Evolutionary conservation across 306 rosid species (phyloP), one percentile per base, ranked within the genome.

Genomic region (Vigna angularis): DNA sequence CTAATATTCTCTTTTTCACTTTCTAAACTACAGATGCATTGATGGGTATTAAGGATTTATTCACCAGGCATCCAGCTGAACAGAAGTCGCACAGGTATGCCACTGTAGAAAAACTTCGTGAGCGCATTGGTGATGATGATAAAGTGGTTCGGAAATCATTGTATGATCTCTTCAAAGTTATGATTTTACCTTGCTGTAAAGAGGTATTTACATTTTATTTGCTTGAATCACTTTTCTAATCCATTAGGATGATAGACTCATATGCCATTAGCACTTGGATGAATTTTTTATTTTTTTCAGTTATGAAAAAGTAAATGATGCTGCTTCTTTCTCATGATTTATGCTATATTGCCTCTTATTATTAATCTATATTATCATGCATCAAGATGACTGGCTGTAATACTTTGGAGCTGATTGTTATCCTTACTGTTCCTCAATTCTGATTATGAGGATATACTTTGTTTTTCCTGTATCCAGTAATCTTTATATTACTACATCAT

Each of bases 121-220:
- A 91, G 89, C 97, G 93, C 68, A 87, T 95, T 73, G 86, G 90
- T 26, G 98, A 95, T 79, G 89, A 86, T 64, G 93, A 88, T 85
- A 91, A 84, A 81, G 79, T 82, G 62, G 98, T 89, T 81, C 90
- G 97, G 51, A 90, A 86, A 63, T 86, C 87, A 20, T 81, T 95
- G 3, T 83, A 87, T 77, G 91, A 89, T 73, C 92, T 92, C 79
- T 87, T 92, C 68, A 88, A 95, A 82, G 56, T 70, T 7, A 92
- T 87, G 70, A 84, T 92, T 62, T 83, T 92, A 59, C 93, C 97
- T 79, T 87, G 85, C 45, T 92, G 95, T 84, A 88, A 86, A 77
- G 93, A 95, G 93, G 98, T 95, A 86, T 44, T 38, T 67, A 36
- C 40, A 10, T 50, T 73, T 62, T 72, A 20, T 72, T 32, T 34